These are phyloP conservation scores for Phragmites australis DNA, from an alignment of 176 grass and related monocot genomes.

Conservation along the genomic window DNA sequence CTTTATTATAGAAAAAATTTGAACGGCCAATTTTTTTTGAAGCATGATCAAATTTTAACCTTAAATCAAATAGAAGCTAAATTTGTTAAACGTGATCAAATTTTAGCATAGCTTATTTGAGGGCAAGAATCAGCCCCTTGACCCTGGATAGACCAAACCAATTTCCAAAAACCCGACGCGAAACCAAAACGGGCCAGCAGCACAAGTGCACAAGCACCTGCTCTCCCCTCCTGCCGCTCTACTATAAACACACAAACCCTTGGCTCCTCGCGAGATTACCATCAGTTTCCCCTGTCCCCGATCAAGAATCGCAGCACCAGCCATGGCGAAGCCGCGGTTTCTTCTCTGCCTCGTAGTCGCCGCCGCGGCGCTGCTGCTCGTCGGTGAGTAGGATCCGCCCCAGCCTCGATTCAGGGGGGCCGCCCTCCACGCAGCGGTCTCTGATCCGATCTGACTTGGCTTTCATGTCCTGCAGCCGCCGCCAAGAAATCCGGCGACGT, in stretches of 20 bases:
- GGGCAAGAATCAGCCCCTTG: too few species aligned
- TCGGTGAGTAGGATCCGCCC: slow-evolving; percentile 37
- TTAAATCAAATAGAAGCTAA: too few species aligned
- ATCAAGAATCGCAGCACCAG: background rate
- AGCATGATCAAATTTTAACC: too few species aligned
- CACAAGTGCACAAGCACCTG: too few species aligned
- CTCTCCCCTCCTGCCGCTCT: too few species aligned
- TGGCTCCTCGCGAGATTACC: background rate
- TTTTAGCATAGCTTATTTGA: too few species aligned
- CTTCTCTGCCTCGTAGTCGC: slow-evolving; percentile 30
- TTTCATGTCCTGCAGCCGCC: slow-evolving; percentile 45
- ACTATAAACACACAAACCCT: background rate
- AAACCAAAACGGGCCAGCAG: too few species aligned
- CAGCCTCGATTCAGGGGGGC: background rate
- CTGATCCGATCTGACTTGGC: slow-evolving; percentile 38
- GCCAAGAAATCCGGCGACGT: slow-evolving; percentile 88
- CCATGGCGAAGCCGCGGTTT: slow-evolving; percentile 52
- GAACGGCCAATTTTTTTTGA: too few species aligned
- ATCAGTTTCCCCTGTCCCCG: background rate
- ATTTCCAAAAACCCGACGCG: too few species aligned
- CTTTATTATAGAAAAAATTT: too few species aligned
- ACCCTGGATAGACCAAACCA: too few species aligned
- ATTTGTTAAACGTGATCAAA: too few species aligned
- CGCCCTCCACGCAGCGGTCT: background rate
- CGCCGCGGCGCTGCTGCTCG: slow-evolving; percentile 25